These are phyloP conservation scores for Phytophthora europaea DNA, from an alignment of 352 stramenopile species.

Conservation along the genomic window DNA sequence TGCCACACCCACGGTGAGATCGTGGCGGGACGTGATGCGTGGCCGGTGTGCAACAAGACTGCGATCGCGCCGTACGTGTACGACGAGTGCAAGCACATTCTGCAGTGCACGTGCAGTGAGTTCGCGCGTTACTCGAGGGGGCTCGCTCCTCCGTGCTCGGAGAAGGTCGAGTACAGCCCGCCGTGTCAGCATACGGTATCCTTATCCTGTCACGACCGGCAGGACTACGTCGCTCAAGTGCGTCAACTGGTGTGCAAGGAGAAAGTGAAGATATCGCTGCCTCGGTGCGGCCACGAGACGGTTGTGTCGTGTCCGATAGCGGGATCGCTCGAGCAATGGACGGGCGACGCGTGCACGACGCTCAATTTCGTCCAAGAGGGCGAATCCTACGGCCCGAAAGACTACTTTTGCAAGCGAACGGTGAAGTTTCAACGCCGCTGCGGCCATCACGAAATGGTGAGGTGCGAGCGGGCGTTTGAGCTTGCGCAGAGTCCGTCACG, in stretches of 20 bases:
- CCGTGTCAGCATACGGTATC: conserved; percentile 69
- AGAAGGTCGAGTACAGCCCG: conserved; percentile 72
- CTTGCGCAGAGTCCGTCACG: conserved; percentile 53
- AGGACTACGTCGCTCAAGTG: conserved; percentile 33
- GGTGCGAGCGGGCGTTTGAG: conserved; percentile 81
- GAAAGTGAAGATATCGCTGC: conserved; percentile 59
- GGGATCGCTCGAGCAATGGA: conserved; percentile 60
- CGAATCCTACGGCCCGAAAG: conserved; percentile 67
- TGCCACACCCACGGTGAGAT: conserved; percentile 65
- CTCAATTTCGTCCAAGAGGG: conserved; percentile 69
- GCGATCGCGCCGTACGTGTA: conserved; percentile 77
- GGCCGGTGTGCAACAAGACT: conserved; percentile 67
- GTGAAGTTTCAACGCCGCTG: conserved; percentile 76
- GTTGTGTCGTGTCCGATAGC: conserved; percentile 60
- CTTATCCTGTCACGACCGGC: conserved; percentile 71
- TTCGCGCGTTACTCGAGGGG: conserved; percentile 62
- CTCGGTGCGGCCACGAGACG: conserved; percentile 74
- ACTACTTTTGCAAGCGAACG: conserved; percentile 68
- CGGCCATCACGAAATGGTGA: conserved; percentile 61
- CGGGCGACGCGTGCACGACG: conserved; percentile 39
- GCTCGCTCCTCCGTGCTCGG: conserved; percentile 53
- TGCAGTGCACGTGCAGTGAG: conserved; percentile 72
- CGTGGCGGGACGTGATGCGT: conserved; percentile 33
- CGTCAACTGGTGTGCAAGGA: conserved; percentile 63
- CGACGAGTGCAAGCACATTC: conserved; percentile 72